A percentile compares a stretch with the other conserved stretches of the same genome.
Conservation (phyloP, 1,284 basidiomycete species). For the Porogramme epimiltina region DNA sequence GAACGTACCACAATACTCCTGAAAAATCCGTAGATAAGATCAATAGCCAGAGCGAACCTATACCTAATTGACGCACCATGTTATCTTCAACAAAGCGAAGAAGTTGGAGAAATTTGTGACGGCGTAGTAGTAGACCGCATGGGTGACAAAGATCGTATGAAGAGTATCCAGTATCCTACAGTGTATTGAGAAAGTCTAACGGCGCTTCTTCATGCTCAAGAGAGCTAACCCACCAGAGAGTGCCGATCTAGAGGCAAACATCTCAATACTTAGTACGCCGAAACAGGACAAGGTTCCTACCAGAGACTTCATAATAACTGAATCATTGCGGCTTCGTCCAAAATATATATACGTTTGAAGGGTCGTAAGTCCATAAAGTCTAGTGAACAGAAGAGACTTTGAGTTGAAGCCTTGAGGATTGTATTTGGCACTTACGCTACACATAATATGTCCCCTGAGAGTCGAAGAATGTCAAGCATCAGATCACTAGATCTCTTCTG, state of each 20-base stretch:
- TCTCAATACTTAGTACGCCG: too few relatives aligned
- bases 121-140: conserved; percentile 13
- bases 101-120: conserved; percentile 4
- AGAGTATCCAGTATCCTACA: conserved; percentile 14
- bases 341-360: conserved; percentile 23
- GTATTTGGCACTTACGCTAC: neutral
- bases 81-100: neutral
- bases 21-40: too few relatives aligned
- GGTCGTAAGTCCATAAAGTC: conserved; percentile 24
- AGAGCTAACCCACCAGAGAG: neutral
- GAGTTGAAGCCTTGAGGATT: too few relatives aligned
- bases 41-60: too few relatives aligned
- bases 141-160: conserved; percentile 7
- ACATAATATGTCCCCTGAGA: conserved; percentile 8
- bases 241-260: neutral
- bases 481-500: too few relatives aligned
- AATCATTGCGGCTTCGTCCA: conserved; percentile 10
- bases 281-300: too few relatives aligned
- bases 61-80: too few relatives aligned
- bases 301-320: conserved; percentile 9
- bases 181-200: neutral
- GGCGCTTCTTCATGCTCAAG: too few relatives aligned
- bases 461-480: neutral
- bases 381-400: neutral
- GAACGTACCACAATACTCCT: too few relatives aligned